Evolutionary conservation across 106 monocot genomes (phyloP), one percentile per base, ranked within the genome.

Genomic region (Allium fistulosum): DNA sequence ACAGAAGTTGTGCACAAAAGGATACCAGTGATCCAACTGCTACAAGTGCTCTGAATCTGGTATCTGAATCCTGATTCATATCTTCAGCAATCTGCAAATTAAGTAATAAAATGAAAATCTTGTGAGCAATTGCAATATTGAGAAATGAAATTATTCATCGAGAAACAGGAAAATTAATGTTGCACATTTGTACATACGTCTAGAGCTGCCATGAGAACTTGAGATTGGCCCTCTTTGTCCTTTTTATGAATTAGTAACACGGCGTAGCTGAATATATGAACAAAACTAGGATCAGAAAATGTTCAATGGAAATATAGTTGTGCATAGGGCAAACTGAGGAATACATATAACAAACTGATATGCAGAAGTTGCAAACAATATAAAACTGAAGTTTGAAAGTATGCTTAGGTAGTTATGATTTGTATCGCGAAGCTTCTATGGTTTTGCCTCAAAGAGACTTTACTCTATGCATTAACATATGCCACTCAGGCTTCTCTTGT

Each of bases 11-110:
- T 37, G 37, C 37, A 37, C 37, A 37, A 5, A 11, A 90, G 87
- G 97, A 99, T 99, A 99, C 97, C 63, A 99, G 92, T 79, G 97
- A 87, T 65, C 92, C 97, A 80, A 99, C 52, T 6, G 97, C 87
- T 66, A 93, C 97, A 47, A 99, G 85, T 6, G 83, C 86, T 55
- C 92, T 78, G 28, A 78, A 99, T 85, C 74, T 89, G 65, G 89
- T 79, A 79, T 89, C 97, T 28, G 52, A 73, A 73, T 90, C 92
- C 70, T 89, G 87, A 61, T 71, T 83, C 55, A 48, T 75, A 74
- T 99, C 87, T 71, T 99, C 92, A 2, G 90, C 89, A 72, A 99
- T 83, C 92, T 99, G 84, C 58, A 7, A 60, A 61, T 53, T 14
- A 66, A 5, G 37, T 37, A 37, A 37, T 37, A 37, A 37, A 27